Base-by-base conservation (phyloP, 2,329 filamentous ascomycete species). In the Penicillium oxalicum region DNA sequence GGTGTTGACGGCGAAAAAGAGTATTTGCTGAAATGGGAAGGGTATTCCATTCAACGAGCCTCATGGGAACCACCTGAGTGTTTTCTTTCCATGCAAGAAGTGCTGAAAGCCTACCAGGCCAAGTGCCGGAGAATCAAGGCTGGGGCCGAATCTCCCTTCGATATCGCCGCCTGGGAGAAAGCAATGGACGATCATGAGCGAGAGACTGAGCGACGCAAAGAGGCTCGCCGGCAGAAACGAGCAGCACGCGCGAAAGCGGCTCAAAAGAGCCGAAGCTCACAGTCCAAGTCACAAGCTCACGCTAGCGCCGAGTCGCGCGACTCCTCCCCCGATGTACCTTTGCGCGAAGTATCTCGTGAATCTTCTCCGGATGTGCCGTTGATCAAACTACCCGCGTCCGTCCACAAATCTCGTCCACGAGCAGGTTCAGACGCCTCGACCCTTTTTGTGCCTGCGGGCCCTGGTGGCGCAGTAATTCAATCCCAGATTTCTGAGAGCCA, bases 21-120 rank as follows among this genome's bases (percentile, higher is more conserved):
- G 25, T 88, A 81, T 60, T 74, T 89, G 1, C 77, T 87, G 24
- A 76, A 79, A 50, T 89, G 85, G 86, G 70, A 73, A 26, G 76
- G 71, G 2, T 90, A 84, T 58, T 70, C 74, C 1, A 52, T 82
- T 4, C 64, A 79, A n/a, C 65, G 77, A 49, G 74, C 75, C 47
- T 82, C 79, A 0, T 81, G 76, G 77, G 76, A 81, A 53, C 74
- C 76, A 1, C 60, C 58, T 13, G 64, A 68, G 2, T 65, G 67
- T 32, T 44, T 44, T 40, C 75, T 80, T 49, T 44, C 56, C 26
- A 53, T 58, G 36, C 59, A 63, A 26, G 57, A 70, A 13, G 70
- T 66, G 0, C 59, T 80, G 18, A 35, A 61, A 6, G 65, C 70
- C 1, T 78, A 75, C 73, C 52, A 58, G 37, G 47, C 55, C 24